These are phyloP conservation scores for Parathielavia appendiculata DNA, from an alignment of 495 filamentous ascomycete genomes.

Conservation along the genomic window DNA sequence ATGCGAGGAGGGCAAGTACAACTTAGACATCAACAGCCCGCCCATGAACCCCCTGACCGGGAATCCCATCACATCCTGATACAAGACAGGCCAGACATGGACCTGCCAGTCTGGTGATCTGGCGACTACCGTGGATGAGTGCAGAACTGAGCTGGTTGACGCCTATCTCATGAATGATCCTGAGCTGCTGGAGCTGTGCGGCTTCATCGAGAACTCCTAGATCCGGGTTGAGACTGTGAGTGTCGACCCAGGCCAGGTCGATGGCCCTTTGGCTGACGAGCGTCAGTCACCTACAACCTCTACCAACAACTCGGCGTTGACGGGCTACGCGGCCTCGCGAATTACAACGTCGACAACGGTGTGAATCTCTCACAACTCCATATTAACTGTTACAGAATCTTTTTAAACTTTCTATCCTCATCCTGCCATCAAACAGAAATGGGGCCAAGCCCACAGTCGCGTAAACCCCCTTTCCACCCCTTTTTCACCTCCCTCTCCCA, in stretches of 20 bases:
- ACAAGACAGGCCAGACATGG: constrained; percentile 47
- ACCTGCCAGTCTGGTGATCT: constrained; percentile 42
- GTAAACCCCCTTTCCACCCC: neutral
- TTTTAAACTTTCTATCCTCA: neutral
- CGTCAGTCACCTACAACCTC: constrained; percentile 40
- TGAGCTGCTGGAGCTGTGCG: constrained; percentile 41
- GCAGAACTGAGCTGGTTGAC: constrained; percentile 41
- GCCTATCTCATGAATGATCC: constrained; percentile 42
- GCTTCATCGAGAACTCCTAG: constrained; percentile 31
- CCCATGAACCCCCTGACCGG: constrained; percentile 43
- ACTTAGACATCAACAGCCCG: constrained; percentile 41
- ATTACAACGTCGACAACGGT: constrained; percentile 41
- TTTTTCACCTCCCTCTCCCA: too few species aligned
- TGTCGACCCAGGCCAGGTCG: neutral
- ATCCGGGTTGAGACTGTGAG: constrained; percentile 35
- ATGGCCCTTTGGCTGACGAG: neutral
- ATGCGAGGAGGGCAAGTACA: constrained; percentile 34
- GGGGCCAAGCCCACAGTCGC: constrained; percentile 43
- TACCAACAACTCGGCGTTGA: constrained; percentile 43
- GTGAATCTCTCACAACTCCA: neutral
- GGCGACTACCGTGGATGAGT: constrained; percentile 47
- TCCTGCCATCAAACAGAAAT: constrained; percentile 27
- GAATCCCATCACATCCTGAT: constrained; percentile 42
- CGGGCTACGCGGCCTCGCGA: constrained; percentile 41
- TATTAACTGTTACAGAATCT: too few species aligned